Conservation (phyloP, 495 filamentous ascomycete species). For the Mycothermus thermophilus region DNA sequence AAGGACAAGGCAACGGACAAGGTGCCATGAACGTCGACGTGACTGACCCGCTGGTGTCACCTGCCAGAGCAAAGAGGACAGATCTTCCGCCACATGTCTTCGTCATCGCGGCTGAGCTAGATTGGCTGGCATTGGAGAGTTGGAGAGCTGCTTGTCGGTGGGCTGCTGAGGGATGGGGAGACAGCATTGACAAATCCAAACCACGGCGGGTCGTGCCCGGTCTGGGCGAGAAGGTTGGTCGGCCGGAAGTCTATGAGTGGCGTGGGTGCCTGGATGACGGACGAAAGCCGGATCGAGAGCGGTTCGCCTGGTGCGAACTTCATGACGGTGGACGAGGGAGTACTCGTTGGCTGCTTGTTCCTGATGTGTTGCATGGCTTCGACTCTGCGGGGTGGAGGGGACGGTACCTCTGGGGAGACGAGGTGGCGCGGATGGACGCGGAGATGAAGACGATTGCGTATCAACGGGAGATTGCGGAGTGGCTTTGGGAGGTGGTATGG, state of each 20-base stretch:
- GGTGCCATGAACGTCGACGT: too few relatives aligned
- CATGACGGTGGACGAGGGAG: conserved; percentile 7
- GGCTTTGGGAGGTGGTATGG: conserved; percentile 19
- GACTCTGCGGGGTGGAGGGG: conserved; percentile 15
- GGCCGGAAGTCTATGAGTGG: conserved; percentile 10
- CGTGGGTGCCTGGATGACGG: conserved; percentile 16
- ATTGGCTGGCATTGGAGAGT: conserved; percentile 26
- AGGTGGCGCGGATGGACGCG: conserved; percentile 19
- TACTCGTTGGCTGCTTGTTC: conserved; percentile 25
- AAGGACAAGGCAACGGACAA: too few relatives aligned
- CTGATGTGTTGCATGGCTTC: conserved; percentile 27
- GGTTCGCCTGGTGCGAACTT: conserved; percentile 20
- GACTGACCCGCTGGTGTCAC: conserved; percentile 19
- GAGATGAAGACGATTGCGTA: conserved; percentile 24
- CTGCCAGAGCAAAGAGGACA: conserved; percentile 16
- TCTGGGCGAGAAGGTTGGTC: conserved; percentile 15
- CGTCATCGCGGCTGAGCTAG: conserved; percentile 40
- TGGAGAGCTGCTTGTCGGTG: conserved; percentile 22
- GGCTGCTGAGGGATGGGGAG: conserved; percentile 10
- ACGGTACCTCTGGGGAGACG: conserved; percentile 12
- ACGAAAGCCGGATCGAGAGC: conserved; percentile 8
- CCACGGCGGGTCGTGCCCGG: conserved; percentile 12
- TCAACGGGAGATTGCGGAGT: conserved; percentile 21
- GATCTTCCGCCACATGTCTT: conserved; percentile 25
- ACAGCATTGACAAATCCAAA: too few relatives aligned